Evolutionary conservation across 2,329 filamentous ascomycete genomes (phyloP), one percentile per base, ranked within the genome.

Genomic region (Penicillium freii): DNA sequence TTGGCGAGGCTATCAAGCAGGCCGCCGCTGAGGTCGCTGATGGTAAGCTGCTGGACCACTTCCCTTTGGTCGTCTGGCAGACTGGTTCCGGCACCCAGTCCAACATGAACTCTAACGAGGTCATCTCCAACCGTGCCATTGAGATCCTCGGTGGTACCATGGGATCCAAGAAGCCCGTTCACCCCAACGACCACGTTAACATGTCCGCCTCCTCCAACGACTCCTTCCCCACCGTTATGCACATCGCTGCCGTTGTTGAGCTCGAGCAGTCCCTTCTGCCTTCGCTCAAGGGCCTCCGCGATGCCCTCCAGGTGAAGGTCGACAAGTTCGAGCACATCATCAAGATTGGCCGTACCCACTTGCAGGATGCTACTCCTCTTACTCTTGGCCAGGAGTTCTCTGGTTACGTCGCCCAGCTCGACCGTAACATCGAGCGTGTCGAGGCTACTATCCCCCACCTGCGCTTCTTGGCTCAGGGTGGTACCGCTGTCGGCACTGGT

Each of bases 81-180:
- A 99, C 94, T 54, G 94, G 94, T 63, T 97, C 94, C 50, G 94
- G 94, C 74, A 97, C 94, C 31, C 94, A 97, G 83, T 97, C 92
- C 77, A 97, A 96, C 86, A 97, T 97, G 94, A 99, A 99, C 81
- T 92, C 93, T 75, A 99, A 99, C 82, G 94, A 99, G 78, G 94
- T 99, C 78, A 97, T 99, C 78, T 97, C 93, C 65, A 99, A 97
- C 85, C 91, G 94, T 66, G 94, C 94, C 65, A 97, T 97, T 77
- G 93, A 97, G 82, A 96, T 97, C 63, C 84, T 97, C 53, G 94
- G 94, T 68, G 94, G 94, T 70, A 84, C 84, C 65, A 96, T 92
- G 90, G 94, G 94, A 69, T 88, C 82, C 85, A 97, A 97, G 88
- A 96, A 95, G 83, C 94, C 94, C 29, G 94, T 99, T 64, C 94